Evolutionary conservation across 257 asterid species (phyloP), one percentile per base, ranked within the genome.

Genomic region (Primulina eburnea): DNA sequence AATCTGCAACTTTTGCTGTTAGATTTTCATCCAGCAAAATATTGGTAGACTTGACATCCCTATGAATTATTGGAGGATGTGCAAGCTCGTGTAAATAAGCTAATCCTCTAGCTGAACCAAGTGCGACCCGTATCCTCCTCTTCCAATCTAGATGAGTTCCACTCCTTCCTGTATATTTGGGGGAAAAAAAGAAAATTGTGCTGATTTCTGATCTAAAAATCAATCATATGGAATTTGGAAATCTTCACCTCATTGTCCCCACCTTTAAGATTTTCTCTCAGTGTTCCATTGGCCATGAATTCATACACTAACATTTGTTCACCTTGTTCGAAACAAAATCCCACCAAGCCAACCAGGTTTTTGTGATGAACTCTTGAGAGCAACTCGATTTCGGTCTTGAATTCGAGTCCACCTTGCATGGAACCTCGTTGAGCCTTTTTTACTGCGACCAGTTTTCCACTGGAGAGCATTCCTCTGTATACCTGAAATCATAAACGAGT

Each of bases 311-410:
- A 67, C 89, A 90, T 85, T 69, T 92, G 98, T 60, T 92, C 97
- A 18, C 92, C 96, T 79, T 88, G 97, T 77, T 92, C 98, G 61
- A 92, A 90, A 76, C 98, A 84, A 79, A 92, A 92, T 62, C 98
- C 98, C 60, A 90, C 86, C 14, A 92, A 92, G 71, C 93, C 91
- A 58, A 92, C 90, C 26, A 92, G 95, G 79, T 90, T 88, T 78
- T 92, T 92, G 84, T 92, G 98, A 82, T 92, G 98, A 40, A 92
- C 98, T 70, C 97, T 82, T 32, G 98, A 92, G 40, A 92, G 97
- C 79, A 92, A 72, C 86, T 92, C 97, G 30, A 92, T 92, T 71
- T 92, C 98, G 8, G 90, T 92, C 85, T 92, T 92, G 83, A 92
- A 92, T 83, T 92, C 98, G 11, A 77, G 82, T 52, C 96, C 98